Base-by-base conservation (phyloP, 2,329 filamentous ascomycete genomes). In the Aquanectria penicillioides region DNA sequence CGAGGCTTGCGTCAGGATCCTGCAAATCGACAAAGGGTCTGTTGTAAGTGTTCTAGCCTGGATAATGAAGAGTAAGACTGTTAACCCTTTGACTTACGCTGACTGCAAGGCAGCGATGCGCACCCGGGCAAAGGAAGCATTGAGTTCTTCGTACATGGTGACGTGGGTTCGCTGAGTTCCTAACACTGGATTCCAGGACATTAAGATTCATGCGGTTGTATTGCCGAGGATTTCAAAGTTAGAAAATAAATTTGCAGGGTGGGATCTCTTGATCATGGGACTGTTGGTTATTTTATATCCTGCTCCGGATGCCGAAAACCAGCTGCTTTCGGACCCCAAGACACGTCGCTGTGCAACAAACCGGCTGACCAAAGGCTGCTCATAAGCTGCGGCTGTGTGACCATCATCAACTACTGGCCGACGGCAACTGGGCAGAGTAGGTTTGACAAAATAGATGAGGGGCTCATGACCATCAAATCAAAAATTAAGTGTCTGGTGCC, bases 21-120 rank as follows among this genome's bases (percentile, higher is more conserved):
- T 67, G 12, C 3, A 33, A 6, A 17, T 9, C 7, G 6, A 22
- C n/a, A n/a, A n/a, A 6, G 6, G 10, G 26, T 20, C 12, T 23
- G 17, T 23, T 9, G n/a, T 11, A 18, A 18, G 34, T 41, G 18
- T 12, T 25, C 9, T 41, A 8, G 6, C 5, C 22, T 25, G 28
- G 13, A 13, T 7, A 29, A 13, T 6, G 9, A 20, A 18, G n/a
- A 7, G 20, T 13, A 23, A 40, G 22, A 9, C 13, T 5, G 25
- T n/a, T 10, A 12, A 18, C 18, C 11, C 6, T 12, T 36, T n/a
- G 11, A 77, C 81, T 66, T 72, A 83, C 81, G 81, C 73, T 38
- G 76, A 77, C 69, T 81, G 78, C 29, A 83, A 69, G 23, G 81
- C 75, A 23, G 80, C 80, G 59, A 84, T 78, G 61, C 81, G 80